Conservation (phyloP, 371 early-diverging fungal genomes). For the Rhizomucor miehei region DNA sequence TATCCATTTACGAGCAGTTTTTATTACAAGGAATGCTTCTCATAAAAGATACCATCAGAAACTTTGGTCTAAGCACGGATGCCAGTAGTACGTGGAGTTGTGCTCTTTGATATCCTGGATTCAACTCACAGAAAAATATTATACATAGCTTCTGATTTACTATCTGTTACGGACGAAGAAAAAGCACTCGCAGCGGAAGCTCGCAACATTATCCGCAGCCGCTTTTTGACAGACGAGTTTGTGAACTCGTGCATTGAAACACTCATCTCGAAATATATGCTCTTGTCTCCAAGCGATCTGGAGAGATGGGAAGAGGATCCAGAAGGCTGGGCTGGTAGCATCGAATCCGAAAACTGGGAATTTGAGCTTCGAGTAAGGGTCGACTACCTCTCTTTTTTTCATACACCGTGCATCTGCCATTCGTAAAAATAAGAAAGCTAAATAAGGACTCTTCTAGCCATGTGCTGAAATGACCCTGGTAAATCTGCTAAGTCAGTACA, state of each 20-base stretch:
- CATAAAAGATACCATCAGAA: slow-evolving; percentile 68
- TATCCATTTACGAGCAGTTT: slow-evolving; percentile 22
- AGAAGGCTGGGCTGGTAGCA: slow-evolving; percentile 78
- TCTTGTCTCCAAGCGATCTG: slow-evolving; percentile 67
- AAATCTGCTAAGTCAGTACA: slow-evolving; percentile 67
- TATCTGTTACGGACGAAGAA: slow-evolving; percentile 45
- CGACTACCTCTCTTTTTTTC: not conserved
- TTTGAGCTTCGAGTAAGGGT: slow-evolving; percentile 67
- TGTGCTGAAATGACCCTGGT: slow-evolving; percentile 86
- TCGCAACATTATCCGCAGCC: slow-evolving; percentile 52
- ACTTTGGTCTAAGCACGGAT: slow-evolving; percentile 43
- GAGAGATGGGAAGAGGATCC: slow-evolving; percentile 84
- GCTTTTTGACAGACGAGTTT: slow-evolving; percentile 72
- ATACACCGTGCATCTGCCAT: not conserved
- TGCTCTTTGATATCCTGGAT: no score
- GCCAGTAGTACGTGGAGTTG: slow-evolving; percentile 15
- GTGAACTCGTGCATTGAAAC: slow-evolving; percentile 62
- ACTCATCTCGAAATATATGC: slow-evolving; percentile 75
- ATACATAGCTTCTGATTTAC: slow-evolving; percentile 25
- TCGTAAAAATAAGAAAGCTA: no score
- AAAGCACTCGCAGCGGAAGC: slow-evolving; percentile 53
- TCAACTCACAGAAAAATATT: no score
- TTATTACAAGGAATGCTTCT: slow-evolving; percentile 71
- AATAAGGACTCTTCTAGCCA: no score
- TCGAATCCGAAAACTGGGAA: slow-evolving; percentile 87